Conservation (phyloP, 192 early-diverging fungal genomes). For the Lobosporangium transversale region DNA sequence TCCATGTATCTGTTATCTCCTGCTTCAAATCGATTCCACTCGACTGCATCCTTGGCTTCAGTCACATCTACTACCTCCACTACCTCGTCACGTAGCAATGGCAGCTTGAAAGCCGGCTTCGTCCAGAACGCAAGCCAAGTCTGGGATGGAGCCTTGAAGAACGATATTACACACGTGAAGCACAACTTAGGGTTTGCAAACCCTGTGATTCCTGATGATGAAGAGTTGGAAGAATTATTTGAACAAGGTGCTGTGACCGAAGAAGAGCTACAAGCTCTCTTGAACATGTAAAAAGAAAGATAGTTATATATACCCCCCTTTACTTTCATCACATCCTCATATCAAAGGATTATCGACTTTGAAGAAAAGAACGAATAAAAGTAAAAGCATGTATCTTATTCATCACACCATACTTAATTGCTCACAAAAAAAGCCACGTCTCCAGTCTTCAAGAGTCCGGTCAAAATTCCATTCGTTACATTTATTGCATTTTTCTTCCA, state of each 20-base stretch:
- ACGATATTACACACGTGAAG: conserved; percentile 19
- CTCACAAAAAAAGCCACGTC: too few relatives aligned
- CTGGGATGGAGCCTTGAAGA: conserved; percentile 35
- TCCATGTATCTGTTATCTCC: conserved; percentile 43
- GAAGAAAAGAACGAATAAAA: too few relatives aligned
- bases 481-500: too few relatives aligned
- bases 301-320: too few relatives aligned
- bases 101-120: conserved; percentile 22
- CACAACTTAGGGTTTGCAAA: conserved; percentile 36
- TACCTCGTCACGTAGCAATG: neutral
- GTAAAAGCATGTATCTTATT: too few relatives aligned
- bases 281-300: too few relatives aligned
- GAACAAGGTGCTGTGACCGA: conserved; percentile 36
- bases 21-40: conserved; percentile 29
- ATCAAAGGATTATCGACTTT: too few relatives aligned
- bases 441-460: too few relatives aligned
- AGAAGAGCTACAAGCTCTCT: conserved; percentile 39
- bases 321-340: too few relatives aligned
- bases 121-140: conserved; percentile 40
- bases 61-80: conserved; percentile 2
- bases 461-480: too few relatives aligned
- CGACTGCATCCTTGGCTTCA: conserved; percentile 1
- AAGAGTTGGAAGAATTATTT: conserved; percentile 42
- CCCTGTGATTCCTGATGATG: conserved; percentile 31
- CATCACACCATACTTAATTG: too few relatives aligned